Base-by-base conservation (phyloP, 2,329 filamentous ascomycete genomes). In the Aspergillus eucalypticola region DNA sequence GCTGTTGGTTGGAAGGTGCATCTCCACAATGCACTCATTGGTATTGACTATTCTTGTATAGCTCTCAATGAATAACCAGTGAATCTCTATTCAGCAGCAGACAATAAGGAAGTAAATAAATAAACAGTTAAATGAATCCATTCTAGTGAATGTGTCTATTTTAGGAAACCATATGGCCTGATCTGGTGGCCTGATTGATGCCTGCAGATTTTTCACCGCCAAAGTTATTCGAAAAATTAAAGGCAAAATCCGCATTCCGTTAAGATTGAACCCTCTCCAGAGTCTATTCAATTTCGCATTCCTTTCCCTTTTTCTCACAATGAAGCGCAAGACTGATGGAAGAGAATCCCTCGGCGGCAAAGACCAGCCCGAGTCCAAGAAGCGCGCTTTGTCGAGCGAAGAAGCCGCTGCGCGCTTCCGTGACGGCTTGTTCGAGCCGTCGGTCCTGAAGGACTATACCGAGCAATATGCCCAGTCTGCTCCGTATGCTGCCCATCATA, bases 281-380 rank as follows among this genome's bases (percentile, higher is more conserved):
- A 49, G 35, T 38, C 38, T 10, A 27, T 23, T 23, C 8, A 17
- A 48, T 23, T 39, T 56, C 25, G 39, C 8, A 54, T 29, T 35
- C 19, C 23, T 46, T 38, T 50, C 17, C 44, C 35, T 29, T 25
- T 6, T 32, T 13, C 23, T 15, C 56, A 72, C 69, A 59, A 78
- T 78, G 78, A 82, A 82, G 72, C 79, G 79, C 62, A 80, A 79
- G 67, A 75, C 75, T 21, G 70, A 74, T 11, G 61, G 65, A 35
- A 67, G 70, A 52, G 67, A 71, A n/a, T 70, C 68, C 5, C 46
- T 67, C 15, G 66, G 67, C 35, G 68, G 62, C 63, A 74, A 73
- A 69, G 70, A 66, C 58, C 70, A 70, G 54, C 73, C 71, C 2
- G 68, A 73, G n/a, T 61, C 70, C 41, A 78, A 79, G 54, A 78